Base-by-base conservation (phyloP, 805 yeast species). In the Debaryomyces prosopidis region DNA sequence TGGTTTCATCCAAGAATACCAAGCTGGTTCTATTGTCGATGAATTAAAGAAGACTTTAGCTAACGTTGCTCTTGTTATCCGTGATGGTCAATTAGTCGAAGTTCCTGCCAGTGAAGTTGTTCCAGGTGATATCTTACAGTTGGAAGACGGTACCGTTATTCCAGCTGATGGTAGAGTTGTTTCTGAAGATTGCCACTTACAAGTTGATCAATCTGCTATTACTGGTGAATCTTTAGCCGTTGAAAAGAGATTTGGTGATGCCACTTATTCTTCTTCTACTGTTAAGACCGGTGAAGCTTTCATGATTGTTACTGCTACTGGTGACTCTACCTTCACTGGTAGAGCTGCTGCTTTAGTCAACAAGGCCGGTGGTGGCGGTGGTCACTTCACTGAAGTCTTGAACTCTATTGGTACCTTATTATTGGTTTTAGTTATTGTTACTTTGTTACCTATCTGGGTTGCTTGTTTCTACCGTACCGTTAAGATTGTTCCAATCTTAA, bases 201-300 rank as follows among this genome's bases (percentile, higher is more conserved):
- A 90, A 76, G 85, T 89, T 65, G 97, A 90, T 77, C 96, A 90
- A 78, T 89, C 97, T 62, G 96, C 96, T 62, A 85, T 90, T 67
- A 90, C 97, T 65, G 97, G 97, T 84, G 97, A 90, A 79, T 90
- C 97, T 52, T 76, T 90, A 59, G 96, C 97, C 67, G 96, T 87
- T 57, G 96, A 89, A 77, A 90, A 90, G 80, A 87, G 78, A 69
- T 75, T 77, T 68, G 96, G 94, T 75, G 97, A 90, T 72, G 75
- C 85, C 58, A 76, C 84, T 67, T 89, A 86, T 84, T 87, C 96
- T 48, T 90, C 97, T 31, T 90, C 97, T 50, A 87, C 96, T 55
- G 94, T 90, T 59, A 90, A 89, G 82, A 85, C 95, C 67, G 97
- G 97, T 82, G 95, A 88, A 76, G 92, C 87, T 66, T 84, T 84